Percentiles rank a stretch among this genome's conserved stretches.
These are phyloP conservation scores for Phytopythium montanum DNA, from an alignment of 352 stramenopile species.

Conservation along the genomic window DNA sequence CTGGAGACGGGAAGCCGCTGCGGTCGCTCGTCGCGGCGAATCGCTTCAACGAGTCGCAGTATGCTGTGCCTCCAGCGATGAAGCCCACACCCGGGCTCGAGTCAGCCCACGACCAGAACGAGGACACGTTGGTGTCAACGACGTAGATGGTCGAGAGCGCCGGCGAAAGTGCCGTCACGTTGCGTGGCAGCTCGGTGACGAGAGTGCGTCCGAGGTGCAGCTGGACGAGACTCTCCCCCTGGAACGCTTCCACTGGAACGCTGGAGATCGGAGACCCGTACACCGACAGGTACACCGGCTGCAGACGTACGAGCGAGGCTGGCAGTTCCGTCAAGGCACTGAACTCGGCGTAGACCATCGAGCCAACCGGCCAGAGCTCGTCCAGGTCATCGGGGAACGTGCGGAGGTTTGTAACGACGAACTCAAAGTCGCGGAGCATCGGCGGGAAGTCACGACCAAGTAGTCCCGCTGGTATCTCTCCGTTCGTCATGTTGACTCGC, in stretches of 20 bases:
- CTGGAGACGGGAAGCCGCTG: background rate
- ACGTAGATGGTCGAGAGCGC: slow-evolving; percentile 7
- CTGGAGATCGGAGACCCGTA: slow-evolving; percentile 22
- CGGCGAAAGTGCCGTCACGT: slow-evolving; percentile 12
- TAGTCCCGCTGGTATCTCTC: slow-evolving; percentile 24
- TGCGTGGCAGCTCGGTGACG: slow-evolving; percentile 14
- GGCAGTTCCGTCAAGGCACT: slow-evolving; percentile 14
- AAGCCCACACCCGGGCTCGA: background rate
- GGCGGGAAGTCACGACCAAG: slow-evolving; percentile 29
- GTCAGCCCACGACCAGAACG: slow-evolving; percentile 19
- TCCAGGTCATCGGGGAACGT: slow-evolving; percentile 28
- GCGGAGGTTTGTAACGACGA: slow-evolving; percentile 34
- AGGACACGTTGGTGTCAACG: slow-evolving; percentile 13
- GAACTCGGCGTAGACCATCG: slow-evolving; percentile 18
- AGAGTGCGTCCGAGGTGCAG: slow-evolving; percentile 18
- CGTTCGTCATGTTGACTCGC: slow-evolving; percentile 29
- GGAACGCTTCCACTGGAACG: slow-evolving; percentile 17
- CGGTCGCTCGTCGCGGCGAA: background rate
- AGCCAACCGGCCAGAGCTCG: slow-evolving; percentile 16
- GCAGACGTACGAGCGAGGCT: slow-evolving; percentile 10
- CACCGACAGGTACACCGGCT: slow-evolving; percentile 20
- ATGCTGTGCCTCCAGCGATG: background rate
- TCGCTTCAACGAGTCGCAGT: background rate
- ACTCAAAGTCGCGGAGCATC: slow-evolving; percentile 29
- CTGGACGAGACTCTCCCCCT: slow-evolving; percentile 9